Percentiles rank a stretch among this genome's conserved stretches.
These are phyloP conservation scores for Teunomyces gatunensis DNA, from an alignment of 805 yeast genomes.

Conservation along the genomic window DNA sequence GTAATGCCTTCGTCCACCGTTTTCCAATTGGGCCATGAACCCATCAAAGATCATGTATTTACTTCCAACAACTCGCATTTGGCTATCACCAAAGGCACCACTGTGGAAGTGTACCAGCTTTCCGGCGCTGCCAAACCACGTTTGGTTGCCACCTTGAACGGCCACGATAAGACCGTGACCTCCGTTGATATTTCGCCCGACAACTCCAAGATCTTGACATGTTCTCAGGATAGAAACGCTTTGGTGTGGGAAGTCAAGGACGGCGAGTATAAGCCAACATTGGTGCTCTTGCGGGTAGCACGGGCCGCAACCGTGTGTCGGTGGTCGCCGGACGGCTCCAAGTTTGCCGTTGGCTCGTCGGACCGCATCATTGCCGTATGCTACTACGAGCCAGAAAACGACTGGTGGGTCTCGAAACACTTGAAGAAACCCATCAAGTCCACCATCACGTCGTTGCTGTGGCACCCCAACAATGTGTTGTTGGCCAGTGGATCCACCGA, in stretches of 20 bases:
- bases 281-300: conserved; percentile 87
- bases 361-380: conserved; percentile 94
- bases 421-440: conserved; percentile 92
- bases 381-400: conserved; percentile 92
- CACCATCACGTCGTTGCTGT: conserved; percentile 74
- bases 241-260: conserved; percentile 86
- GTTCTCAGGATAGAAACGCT: conserved; percentile 97
- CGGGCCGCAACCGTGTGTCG: conserved; percentile 92
- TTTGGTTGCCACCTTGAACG: conserved; percentile 63
- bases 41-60: conserved; percentile 90
- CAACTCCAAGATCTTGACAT: conserved; percentile 83
- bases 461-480: conserved; percentile 93
- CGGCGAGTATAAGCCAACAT: conserved; percentile 72
- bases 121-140: conserved; percentile 48
- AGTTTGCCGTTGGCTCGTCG: conserved; percentile 96
- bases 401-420: conserved; percentile 99
- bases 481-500: conserved; percentile 91
- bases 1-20: conserved; percentile 33
- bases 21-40: conserved; percentile 73
- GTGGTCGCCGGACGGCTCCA: conserved; percentile 94
- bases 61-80: conserved; percentile 60
- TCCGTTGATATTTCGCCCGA: conserved; percentile 87
- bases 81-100: conserved; percentile 79
- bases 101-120: conserved; percentile 71
- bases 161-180: conserved; percentile 92